Conservation (phyloP, 305 asterid genomes). For the Rubia tinctorum region DNA sequence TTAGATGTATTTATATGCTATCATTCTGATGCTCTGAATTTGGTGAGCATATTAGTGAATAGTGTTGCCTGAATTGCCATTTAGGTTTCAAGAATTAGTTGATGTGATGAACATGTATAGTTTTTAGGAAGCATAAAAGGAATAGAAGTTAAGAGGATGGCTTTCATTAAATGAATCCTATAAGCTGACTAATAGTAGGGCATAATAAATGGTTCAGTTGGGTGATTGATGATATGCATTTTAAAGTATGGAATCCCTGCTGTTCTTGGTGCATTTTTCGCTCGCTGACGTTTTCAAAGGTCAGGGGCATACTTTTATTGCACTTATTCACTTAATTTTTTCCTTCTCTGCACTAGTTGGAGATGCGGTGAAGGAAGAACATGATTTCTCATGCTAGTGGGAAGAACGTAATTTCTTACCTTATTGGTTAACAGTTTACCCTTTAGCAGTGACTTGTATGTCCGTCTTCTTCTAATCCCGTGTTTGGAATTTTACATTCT, state of each 20-base stretch:
- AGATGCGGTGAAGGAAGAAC: background rate
- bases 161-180: background rate
- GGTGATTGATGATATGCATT: background rate
- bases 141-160: background rate
- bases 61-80: no score
- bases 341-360: background rate
- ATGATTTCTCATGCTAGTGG: background rate
- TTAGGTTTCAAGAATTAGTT: background rate
- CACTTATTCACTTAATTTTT: background rate
- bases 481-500: no score
- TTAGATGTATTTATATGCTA: background rate
- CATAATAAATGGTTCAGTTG: background rate
- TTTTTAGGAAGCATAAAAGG: background rate
- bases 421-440: background rate
- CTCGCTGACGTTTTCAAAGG: background rate
- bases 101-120: background rate
- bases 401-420: background rate
- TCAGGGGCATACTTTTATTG: background rate
- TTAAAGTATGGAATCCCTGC: background rate
- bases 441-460: background rate
- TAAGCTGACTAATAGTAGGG: background rate
- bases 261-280: background rate
- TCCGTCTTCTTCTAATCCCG: background rate
- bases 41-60: background rate
- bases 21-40: conserved; percentile 5